Percentiles rank a stretch among this genome's conserved stretches.
phyloP scores from a whole-genome alignment of 805 yeast genomes.

The Candida mattraensis region DNA sequence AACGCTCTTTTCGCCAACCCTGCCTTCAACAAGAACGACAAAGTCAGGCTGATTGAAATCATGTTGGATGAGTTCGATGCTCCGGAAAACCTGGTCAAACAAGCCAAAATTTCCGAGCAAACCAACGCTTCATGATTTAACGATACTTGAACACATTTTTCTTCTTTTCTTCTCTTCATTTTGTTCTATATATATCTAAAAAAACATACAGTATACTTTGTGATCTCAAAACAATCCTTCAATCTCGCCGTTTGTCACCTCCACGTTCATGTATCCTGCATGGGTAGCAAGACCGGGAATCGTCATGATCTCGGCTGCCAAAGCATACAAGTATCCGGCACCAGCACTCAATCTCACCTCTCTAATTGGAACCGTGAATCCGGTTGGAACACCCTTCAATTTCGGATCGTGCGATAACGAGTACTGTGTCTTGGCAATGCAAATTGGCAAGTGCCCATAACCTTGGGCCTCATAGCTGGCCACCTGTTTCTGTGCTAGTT shows the following conservation, averaged over 20 bases:
- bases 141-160: too few species aligned
- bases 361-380: conserved; percentile 76
- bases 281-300: conserved; percentile 86
- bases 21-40: conserved; percentile 53
- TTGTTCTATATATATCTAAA: neutral
- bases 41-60: conserved; percentile 65
- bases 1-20: conserved; percentile 46
- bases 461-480: conserved; percentile 71
- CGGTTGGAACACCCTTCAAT: conserved; percentile 81
- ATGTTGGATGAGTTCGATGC: conserved; percentile 73
- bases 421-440: conserved; percentile 85
- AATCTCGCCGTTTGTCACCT: conserved; percentile 76
- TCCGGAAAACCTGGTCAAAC: conserved; percentile 61
- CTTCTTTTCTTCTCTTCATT: neutral
- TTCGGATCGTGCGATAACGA: conserved; percentile 81
- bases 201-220: too few species aligned
- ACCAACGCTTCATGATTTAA: conserved; percentile 25
- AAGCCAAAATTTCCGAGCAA: conserved; percentile 54
- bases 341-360: conserved; percentile 85
- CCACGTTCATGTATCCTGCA: conserved; percentile 85
- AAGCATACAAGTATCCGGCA: conserved; percentile 81
- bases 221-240: conserved; percentile 80
- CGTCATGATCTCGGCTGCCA: conserved; percentile 84
- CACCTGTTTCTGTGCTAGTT: conserved; percentile 68
- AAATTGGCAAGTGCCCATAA: conserved; percentile 73